Base-by-base conservation (phyloP, 495 filamentous ascomycete genomes). In the Corynascus novoguineensis region DNA sequence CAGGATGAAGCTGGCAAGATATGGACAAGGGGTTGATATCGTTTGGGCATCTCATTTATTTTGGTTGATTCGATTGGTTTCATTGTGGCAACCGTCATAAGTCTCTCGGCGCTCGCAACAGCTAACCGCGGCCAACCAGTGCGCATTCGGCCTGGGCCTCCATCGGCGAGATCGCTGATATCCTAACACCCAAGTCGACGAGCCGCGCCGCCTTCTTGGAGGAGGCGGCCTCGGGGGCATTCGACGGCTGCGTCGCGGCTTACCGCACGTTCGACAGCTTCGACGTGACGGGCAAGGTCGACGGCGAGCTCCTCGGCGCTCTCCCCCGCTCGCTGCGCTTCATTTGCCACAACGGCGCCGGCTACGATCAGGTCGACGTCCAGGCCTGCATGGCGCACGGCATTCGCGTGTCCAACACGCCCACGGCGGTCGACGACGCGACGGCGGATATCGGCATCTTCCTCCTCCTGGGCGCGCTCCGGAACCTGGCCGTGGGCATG, bases 341-440 rank as follows among this genome's bases (percentile, higher is more conserved):
- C 69, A 80, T 96, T 60, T 87, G 83, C 65, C 90, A 96, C 68
- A 92, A 90, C 64, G 91, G 90, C 32, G 87, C 89, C 35, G 90
- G 90, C 21, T 93, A 92, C 71, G 90, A 93, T 70, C 85, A 89
- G 71, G 74, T 93, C 53, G 81, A 86, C 66, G 77, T 90, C 29
- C 71, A 81, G 53, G 85, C 84, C 32, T 92, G 88, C 76, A 86
- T 80, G 15, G 75, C 76, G 2, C 79, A 79, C 53, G 72, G 67
- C 29, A 81, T 96, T 55, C 77, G 73, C 19, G 86, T 95, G 34
- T 89, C 86, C 47, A 92, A 96, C 68, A 82, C 84, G n/a, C 90
- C 88, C 49, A 84, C 81, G 0, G 86, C 86, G 17, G 87, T 90
- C 35, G 83, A 92, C 62, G 88, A 90, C 62, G 83, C 90, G 22